These are phyloP conservation scores for Grigorovia yakushimaensis DNA, from an alignment of 805 yeast species.

Conservation along the genomic window DNA sequence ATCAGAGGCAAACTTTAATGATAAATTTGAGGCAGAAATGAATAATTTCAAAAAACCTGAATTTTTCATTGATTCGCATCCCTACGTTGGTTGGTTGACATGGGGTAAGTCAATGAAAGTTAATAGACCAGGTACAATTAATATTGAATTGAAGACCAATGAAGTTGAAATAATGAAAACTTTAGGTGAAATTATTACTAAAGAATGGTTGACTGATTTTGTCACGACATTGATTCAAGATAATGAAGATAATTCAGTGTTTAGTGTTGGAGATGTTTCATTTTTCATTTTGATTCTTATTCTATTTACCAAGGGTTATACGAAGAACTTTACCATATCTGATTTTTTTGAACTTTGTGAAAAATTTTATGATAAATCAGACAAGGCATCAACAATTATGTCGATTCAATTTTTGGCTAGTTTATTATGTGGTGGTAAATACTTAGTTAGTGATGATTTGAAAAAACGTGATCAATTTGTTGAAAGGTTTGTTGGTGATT, in stretches of 20 bases:
- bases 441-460: conserved; percentile 29
- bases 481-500: conserved; percentile 33
- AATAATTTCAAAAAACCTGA: conserved; percentile 36
- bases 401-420: conserved; percentile 65
- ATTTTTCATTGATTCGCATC: conserved; percentile 49
- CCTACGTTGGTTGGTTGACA: conserved; percentile 60
- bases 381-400: conserved; percentile 70
- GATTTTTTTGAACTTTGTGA: conserved; percentile 46
- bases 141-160: conserved; percentile 27
- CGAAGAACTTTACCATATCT: conserved; percentile 31
- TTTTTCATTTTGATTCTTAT: conserved; percentile 43
- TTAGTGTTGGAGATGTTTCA: conserved; percentile 56
- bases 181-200: conserved; percentile 40
- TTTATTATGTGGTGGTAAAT: conserved; percentile 42
- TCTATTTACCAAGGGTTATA: conserved; percentile 38
- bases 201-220: conserved; percentile 48
- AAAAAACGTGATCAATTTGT: conserved; percentile 39
- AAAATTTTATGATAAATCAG: conserved; percentile 52
- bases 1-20: conserved; percentile 29
- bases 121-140: conserved; percentile 22
- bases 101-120: conserved; percentile 57
- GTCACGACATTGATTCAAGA: conserved; percentile 49
- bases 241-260: conserved; percentile 58
- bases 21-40: conserved; percentile 43
- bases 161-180: conserved; percentile 36